A percentile compares a stretch with the other conserved stretches of the same genome.
Evolutionary conservation across 2,329 filamentous ascomycete genomes (phyloP).

Genomic region (Colletotrichum incanum): DNA sequence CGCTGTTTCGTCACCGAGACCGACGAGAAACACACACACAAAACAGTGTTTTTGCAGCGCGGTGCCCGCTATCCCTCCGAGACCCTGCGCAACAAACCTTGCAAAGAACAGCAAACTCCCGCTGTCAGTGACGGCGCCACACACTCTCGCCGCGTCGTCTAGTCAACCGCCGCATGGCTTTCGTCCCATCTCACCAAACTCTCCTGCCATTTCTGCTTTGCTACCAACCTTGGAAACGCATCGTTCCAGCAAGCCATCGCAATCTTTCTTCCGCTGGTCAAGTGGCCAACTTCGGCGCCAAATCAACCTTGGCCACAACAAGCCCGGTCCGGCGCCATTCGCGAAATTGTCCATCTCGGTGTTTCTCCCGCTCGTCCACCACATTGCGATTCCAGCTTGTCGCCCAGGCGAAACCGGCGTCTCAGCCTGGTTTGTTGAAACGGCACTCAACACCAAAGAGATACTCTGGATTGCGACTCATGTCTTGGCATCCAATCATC

Average conservation of each 20-base stretch:
- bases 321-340: not conserved
- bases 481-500: not conserved
- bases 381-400: not conserved
- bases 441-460: not conserved
- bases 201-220: not conserved
- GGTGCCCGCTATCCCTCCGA: conserved; percentile 1
- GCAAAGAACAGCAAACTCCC: conserved; percentile 39
- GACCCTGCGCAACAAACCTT: conserved; percentile 24
- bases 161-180: conserved; percentile 34
- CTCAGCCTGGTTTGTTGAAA: conserved; percentile 29
- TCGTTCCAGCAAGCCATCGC: not conserved
- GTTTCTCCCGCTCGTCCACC: not conserved
- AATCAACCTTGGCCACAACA: not conserved
- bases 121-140: conserved; percentile 34
- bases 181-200: conserved; percentile 38
- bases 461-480: not conserved
- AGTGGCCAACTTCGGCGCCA: not conserved
- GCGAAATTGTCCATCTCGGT: not conserved
- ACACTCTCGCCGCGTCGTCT: conserved; percentile 23
- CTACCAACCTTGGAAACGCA: not conserved
- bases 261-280: not conserved
- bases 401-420: conserved; percentile 27
- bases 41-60: not conserved
- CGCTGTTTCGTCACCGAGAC: not conserved
- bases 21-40: not conserved